Evolutionary conservation across 371 early-diverging fungal genomes (phyloP), one percentile per base, ranked within the genome.

Genomic region (Parasitella parasitica): DNA sequence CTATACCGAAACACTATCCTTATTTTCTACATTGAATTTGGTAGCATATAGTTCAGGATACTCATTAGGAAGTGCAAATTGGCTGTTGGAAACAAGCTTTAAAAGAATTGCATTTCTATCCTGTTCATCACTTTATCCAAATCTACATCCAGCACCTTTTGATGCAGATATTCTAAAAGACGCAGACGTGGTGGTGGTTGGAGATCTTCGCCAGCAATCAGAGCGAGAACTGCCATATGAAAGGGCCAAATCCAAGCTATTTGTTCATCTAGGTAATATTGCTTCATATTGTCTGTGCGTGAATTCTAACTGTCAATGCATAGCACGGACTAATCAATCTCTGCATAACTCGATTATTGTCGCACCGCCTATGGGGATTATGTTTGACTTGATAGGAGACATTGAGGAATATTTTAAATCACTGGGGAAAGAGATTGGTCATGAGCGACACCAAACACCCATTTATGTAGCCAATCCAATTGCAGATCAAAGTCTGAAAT

Each of bases 381-480:
- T 90, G 1, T 92, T 89, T 77, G 95, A 94, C 67, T 65, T 94
- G 4, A 67, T 94, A 11, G 86, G 84, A 26, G 76, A 83, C 22
- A 65, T 91, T 3, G 73, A 83, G 9, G 67, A 79, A 30, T 79
- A 86, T 38, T 61, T 90, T 15, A 69, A 69, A 37, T 67, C 81
- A 5, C 67, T 83, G 49, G 89, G 87, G 2, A 49, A 48, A 59
- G 66, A 72, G 34, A 62, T 78, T 39, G 77, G 80, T 2, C 48
- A 37, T 27, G 72, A 69, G 20, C 37, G 58, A 36, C 68, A 72
- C 20, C 69, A 84, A 18, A 78, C 84, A 15, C 88, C 87, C 6
- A 82, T 91, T 26, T 88, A 91, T 56, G 78, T 92, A 53, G 78
- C 89, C 3, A 90, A 91, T 16, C 91, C 92, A 0, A 80, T 92